Evolutionary conservation across 805 yeast species (phyloP), one percentile per base, ranked within the genome.

Genomic region (Clavispora phyllophila): DNA sequence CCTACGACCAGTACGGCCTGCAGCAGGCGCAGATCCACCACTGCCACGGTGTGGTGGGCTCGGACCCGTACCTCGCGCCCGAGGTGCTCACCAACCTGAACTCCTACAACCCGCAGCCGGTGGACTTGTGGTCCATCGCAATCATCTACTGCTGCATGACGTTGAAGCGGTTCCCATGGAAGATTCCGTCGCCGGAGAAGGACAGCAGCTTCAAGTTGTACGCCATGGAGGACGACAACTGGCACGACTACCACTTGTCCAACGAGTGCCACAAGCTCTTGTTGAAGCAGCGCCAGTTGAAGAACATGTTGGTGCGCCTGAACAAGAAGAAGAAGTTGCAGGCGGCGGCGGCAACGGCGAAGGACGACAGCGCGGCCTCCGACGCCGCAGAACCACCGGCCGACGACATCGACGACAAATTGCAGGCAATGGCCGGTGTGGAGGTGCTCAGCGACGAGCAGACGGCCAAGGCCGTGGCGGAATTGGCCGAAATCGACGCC

Each of bases 111-210:
- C 90, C 95, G 9, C 81, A 81, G 58, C 78, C 78, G 28, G 89
- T 84, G 23, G 95, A 86, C 63, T 75, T 86, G 25, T 86, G 95
- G 95, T 84, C 93, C 5, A 70, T 84, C 37, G 95, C 87, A 17
- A 86, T 86, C 27, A 86, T 86, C 22, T 86, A 82, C 57, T 86
- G 95, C 63, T 86, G 95, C 65, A 85, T 86, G 91, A 83, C 87
- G 50, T 68, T 86, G 46, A 82, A 85, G 63, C 75, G 90, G 57
- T 86, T 86, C 58, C 95, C 95, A 2, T 86, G 95, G 95, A 86
- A 85, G 60, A 85, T 82, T 2, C 95, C 95, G 10, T 78, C 76
- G 51, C 68, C 60, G 2, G 61, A 56, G 7, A 57, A 55, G 26
- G 95, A 86, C 61, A 81, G 82, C 48, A 82, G 88, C 53, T 86